Conservation (phyloP, 495 filamentous ascomycete species). For the Tuber calosporum region DNA sequence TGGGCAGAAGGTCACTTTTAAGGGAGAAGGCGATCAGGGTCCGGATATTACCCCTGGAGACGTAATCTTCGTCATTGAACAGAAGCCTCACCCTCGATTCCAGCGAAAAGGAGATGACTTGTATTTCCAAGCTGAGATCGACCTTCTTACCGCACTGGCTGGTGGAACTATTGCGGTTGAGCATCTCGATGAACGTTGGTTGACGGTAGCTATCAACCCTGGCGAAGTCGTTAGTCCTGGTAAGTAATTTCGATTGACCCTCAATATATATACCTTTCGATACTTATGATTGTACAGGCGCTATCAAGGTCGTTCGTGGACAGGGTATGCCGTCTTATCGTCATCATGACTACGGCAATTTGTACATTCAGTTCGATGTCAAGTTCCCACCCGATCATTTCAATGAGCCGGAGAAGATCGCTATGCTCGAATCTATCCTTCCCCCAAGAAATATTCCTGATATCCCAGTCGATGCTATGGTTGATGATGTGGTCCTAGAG, state of each 20-base stretch:
- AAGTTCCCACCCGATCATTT: slow-evolving; percentile 76
- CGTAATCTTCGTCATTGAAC: slow-evolving; percentile 94
- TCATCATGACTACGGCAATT: slow-evolving; percentile 92
- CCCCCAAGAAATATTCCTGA: slow-evolving; percentile 58
- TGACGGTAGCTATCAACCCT: slow-evolving; percentile 80
- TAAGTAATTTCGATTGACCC: slow-evolving; percentile 49
- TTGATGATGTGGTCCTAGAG: slow-evolving; percentile 67
- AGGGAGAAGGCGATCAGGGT: slow-evolving; percentile 92
- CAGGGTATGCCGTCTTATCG: slow-evolving; percentile 98
- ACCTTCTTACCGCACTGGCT: slow-evolving; percentile 88
- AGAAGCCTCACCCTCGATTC: slow-evolving; percentile 93
- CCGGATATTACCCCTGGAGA: slow-evolving; percentile 88
- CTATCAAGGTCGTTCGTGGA: slow-evolving; percentile 87
- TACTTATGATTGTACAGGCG: slow-evolving; percentile 50
- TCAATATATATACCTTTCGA: slow-evolving; percentile 15
- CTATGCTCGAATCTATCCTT: slow-evolving; percentile 70
- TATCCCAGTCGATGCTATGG: slow-evolving; percentile 68
- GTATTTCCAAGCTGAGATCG: slow-evolving; percentile 90
- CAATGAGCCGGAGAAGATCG: slow-evolving; percentile 53
- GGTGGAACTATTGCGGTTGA: slow-evolving; percentile 84
- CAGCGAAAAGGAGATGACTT: slow-evolving; percentile 94
- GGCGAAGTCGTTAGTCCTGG: slow-evolving; percentile 90
- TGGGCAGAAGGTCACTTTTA: slow-evolving; percentile 92
- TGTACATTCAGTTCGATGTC: slow-evolving; percentile 96
- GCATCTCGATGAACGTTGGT: slow-evolving; percentile 94